A percentile compares a stretch with the other conserved stretches of the same genome.
Conservation (phyloP, 2,329 filamentous ascomycete genomes). For the Chrysosporium keratinophilum region DNA sequence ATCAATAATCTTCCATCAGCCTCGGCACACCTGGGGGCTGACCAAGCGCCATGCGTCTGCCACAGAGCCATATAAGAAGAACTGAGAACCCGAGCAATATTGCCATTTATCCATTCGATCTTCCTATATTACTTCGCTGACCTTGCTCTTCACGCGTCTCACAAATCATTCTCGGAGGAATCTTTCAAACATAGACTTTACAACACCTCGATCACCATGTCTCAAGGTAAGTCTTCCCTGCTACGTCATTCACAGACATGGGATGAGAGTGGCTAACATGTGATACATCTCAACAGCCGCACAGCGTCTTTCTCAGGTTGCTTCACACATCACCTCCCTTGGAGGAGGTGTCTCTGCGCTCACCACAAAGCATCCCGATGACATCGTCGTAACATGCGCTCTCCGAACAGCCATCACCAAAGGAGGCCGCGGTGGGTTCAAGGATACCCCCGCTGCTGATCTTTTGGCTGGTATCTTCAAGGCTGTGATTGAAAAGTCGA, state of each 20-base stretch:
- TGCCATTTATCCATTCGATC: not conserved
- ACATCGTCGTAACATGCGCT: constrained; percentile 82
- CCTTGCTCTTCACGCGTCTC: not conserved
- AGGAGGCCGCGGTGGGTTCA: constrained; percentile 87
- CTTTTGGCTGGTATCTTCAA: constrained; percentile 75
- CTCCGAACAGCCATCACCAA: constrained; percentile 88
- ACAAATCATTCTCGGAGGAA: not conserved
- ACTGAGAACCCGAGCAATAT: not conserved
- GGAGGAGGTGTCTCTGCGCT: constrained; percentile 29
- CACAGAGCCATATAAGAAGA: constrained; percentile 14
- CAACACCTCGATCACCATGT: constrained; percentile 28
- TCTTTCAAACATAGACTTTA: not conserved
- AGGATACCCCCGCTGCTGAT: constrained; percentile 82
- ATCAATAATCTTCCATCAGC: constrained; percentile 22
- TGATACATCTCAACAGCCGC: constrained; percentile 36
- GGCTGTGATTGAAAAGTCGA: constrained; percentile 70
- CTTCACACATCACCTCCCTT: constrained; percentile 43
- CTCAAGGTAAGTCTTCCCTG: constrained; percentile 29
- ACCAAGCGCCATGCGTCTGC: not conserved
- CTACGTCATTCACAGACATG: constrained; percentile 10
- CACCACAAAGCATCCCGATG: constrained; percentile 46
- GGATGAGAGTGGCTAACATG: constrained; percentile 17
- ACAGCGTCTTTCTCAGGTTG: constrained; percentile 50
- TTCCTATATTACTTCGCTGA: not conserved
- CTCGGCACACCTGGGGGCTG: constrained; percentile 23